These are phyloP conservation scores for Penicillium macrosclerotiorum DNA, from an alignment of 495 filamentous ascomycete genomes.

Conservation along the genomic window DNA sequence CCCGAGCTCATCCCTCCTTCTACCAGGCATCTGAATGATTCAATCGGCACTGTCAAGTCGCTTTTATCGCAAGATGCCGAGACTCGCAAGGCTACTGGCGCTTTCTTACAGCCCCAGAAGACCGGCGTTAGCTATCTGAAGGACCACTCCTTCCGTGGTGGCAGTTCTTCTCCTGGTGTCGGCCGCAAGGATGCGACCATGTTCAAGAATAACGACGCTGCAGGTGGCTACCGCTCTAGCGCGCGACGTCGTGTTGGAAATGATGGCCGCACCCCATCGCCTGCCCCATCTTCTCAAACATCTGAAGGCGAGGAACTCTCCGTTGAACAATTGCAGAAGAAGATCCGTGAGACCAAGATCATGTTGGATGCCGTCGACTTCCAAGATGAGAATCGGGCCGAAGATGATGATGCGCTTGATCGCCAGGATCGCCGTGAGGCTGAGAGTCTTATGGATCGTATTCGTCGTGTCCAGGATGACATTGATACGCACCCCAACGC, in stretches of 20 bases:
- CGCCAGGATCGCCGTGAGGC: conserved; percentile 87
- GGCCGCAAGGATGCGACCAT: conserved; percentile 90
- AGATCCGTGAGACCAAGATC: conserved; percentile 91
- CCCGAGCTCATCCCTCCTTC: conserved; percentile 94
- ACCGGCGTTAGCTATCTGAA: conserved; percentile 99
- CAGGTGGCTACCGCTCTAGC: conserved; percentile 87
- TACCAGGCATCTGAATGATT: conserved; percentile 88
- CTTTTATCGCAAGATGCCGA: conserved; percentile 90
- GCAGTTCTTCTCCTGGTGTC: conserved; percentile 37
- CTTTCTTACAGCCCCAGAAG: conserved; percentile 85
- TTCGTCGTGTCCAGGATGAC: conserved; percentile 93
- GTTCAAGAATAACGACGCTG: conserved; percentile 90
- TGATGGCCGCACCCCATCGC: conserved; percentile 72
- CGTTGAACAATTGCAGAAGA: conserved; percentile 85
- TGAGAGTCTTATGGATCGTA: conserved; percentile 89
- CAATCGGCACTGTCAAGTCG: conserved; percentile 88
- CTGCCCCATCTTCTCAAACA: conserved; percentile 66
- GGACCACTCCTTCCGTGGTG: conserved; percentile 80
- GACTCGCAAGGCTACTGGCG: conserved; percentile 75
- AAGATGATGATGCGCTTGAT: conserved; percentile 91
- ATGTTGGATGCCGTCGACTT: conserved; percentile 98
- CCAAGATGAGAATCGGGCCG: conserved; percentile 82
- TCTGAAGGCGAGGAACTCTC: conserved; percentile 76
- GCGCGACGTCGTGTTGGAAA: conserved; percentile 79
- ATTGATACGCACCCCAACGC: conserved; percentile 90